phyloP scores from a whole-genome alignment of 1,284 basidiomycete genomes.

The Sanghuangporus weigelae region DNA sequence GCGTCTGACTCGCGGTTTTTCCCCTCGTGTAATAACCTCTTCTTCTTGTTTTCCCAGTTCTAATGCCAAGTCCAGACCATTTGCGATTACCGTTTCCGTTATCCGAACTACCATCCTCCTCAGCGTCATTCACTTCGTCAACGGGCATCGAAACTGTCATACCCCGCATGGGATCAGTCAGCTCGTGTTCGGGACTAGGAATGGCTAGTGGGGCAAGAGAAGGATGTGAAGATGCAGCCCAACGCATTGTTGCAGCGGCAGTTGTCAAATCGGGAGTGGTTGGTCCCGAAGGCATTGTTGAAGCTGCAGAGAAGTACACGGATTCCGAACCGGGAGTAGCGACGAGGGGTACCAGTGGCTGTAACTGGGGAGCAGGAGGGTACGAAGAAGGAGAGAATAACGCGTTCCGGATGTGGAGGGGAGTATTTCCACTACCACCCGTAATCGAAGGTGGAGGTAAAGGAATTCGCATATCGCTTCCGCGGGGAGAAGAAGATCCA shows the following conservation, averaged over 20 bases:
- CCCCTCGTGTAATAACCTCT: slow-evolving; percentile 8
- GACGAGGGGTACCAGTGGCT: slow-evolving; percentile 29
- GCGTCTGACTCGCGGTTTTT: slow-evolving; percentile 6
- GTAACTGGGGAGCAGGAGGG: slow-evolving; percentile 5
- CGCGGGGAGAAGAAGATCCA: slow-evolving; percentile 8
- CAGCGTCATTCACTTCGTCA: slow-evolving; percentile 10
- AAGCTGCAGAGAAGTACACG: slow-evolving; percentile 19
- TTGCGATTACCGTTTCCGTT: not conserved
- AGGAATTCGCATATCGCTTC: slow-evolving; percentile 10
- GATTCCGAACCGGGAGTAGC: slow-evolving; percentile 22
- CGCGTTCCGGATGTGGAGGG: not conserved
- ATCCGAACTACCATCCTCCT: slow-evolving; percentile 10
- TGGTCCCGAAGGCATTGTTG: slow-evolving; percentile 21
- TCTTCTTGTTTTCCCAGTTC: slow-evolving; percentile 4
- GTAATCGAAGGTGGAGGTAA: slow-evolving; percentile 13
- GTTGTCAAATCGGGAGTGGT: slow-evolving; percentile 50
- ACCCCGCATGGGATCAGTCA: slow-evolving; percentile 79
- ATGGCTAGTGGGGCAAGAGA: slow-evolving; percentile 75
- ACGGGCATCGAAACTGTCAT: slow-evolving; percentile 59
- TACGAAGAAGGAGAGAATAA: slow-evolving; percentile 10
- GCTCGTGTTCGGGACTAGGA: slow-evolving; percentile 83
- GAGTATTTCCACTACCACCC: not conserved
- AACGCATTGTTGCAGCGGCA: slow-evolving; percentile 78
- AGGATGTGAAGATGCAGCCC: slow-evolving; percentile 64
- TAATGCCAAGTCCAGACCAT: slow-evolving; percentile 6